These are phyloP conservation scores for Arabidopsis lyrata DNA, from an alignment of 441 rosid genomes.

Conservation along the genomic window DNA sequence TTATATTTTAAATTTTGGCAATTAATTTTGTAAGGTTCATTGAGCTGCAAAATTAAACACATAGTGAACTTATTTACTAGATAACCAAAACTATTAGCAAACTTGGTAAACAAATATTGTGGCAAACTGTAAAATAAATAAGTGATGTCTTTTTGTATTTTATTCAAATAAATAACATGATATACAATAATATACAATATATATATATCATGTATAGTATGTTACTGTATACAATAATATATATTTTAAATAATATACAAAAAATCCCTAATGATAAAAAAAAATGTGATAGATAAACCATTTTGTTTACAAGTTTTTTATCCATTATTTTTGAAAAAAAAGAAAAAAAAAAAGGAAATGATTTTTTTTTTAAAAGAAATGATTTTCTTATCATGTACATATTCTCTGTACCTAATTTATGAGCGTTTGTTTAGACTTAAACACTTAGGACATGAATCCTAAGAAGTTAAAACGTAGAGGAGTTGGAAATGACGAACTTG, in stretches of 20 bases:
- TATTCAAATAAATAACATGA: not conserved
- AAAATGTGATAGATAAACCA: too few relatives aligned
- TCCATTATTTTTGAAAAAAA: too few relatives aligned
- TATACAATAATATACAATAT: too few relatives aligned
- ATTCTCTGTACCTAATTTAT: too few relatives aligned
- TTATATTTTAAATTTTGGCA: not conserved
- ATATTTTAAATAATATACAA: too few relatives aligned
- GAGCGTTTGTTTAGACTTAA: too few relatives aligned
- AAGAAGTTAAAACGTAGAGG: constrained; percentile 22
- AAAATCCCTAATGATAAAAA: too few relatives aligned
- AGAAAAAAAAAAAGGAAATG: too few relatives aligned
- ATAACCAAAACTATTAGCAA: not conserved
- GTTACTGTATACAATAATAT: not conserved
- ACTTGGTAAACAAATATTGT: not conserved
- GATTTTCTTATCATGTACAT: too few relatives aligned
- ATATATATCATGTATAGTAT: not conserved
- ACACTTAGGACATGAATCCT: not conserved
- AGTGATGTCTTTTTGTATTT: not conserved
- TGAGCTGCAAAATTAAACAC: not conserved
- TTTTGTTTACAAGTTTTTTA: too few relatives aligned
- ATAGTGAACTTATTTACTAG: not conserved
- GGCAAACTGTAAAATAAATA: not conserved
- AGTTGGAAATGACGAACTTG: constrained; percentile 31
- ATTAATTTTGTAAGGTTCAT: not conserved
- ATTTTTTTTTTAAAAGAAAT: too few relatives aligned